Evolutionary conservation across 169 alveolate species (phyloP).

Genomic region (Toxoplasma gondii): DNA sequence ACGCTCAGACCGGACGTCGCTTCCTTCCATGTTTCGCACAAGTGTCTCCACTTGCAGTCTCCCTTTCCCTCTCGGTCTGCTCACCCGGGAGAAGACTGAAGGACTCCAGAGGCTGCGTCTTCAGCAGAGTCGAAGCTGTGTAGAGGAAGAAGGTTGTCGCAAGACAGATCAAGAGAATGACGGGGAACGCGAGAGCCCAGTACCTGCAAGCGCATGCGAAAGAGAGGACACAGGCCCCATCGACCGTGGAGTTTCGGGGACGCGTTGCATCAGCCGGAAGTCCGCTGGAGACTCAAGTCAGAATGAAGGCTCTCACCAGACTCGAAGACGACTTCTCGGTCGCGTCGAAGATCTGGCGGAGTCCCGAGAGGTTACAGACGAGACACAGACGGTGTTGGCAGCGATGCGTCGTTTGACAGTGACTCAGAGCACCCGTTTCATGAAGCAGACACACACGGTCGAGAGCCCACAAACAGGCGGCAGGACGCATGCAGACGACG

Average conservation of each 20-base stretch:
- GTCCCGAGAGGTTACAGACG: too few relatives aligned
- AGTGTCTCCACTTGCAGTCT: too few relatives aligned
- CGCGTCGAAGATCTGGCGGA: too few relatives aligned
- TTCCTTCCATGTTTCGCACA: too few relatives aligned
- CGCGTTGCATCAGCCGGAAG: neutral
- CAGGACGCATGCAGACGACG: too few relatives aligned
- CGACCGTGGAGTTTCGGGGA: neutral
- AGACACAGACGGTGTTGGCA: too few relatives aligned
- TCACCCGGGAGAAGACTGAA: conserved; percentile 1
- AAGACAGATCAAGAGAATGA: neutral
- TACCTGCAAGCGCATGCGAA: neutral
- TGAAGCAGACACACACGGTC: too few relatives aligned
- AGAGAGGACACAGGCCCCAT: neutral
- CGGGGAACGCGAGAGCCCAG: conserved; percentile 42
- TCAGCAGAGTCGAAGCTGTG: conserved; percentile 11
- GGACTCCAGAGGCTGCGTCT: conserved; percentile 1
- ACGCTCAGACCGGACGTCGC: too few relatives aligned
- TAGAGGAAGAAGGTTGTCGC: neutral
- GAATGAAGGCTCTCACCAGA: neutral
- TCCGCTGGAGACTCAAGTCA: neutral
- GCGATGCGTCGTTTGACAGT: too few relatives aligned
- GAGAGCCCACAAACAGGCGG: too few relatives aligned
- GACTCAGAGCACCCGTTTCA: too few relatives aligned
- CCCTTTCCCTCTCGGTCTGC: neutral
- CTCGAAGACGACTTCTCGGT: neutral